phyloP scores from a whole-genome alignment of 345 rosid genomes.

The Ricinus communis region DNA sequence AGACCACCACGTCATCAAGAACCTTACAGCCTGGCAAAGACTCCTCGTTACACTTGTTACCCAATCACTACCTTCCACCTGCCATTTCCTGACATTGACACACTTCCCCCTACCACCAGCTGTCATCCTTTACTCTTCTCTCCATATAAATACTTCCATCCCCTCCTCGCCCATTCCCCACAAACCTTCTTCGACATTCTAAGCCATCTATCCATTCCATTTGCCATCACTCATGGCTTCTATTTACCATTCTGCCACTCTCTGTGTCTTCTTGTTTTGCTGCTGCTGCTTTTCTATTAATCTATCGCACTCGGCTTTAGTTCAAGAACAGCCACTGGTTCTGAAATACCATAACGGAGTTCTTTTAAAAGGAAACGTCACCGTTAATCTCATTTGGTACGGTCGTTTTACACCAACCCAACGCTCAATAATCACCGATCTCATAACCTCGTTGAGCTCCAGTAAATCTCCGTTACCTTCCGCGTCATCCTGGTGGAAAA shows the following conservation, averaged over 20 bases:
- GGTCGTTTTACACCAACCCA: conserved; percentile 68
- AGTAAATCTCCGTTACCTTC: conserved; percentile 41
- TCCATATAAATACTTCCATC: conserved; percentile 18
- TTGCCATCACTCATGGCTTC: conserved; percentile 34
- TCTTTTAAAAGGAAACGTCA: conserved; percentile 59
- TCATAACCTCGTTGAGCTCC: conserved; percentile 57
- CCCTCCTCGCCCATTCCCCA: background rate
- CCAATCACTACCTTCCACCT: conserved; percentile 25
- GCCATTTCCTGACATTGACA: conserved; percentile 18
- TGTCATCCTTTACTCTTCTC: conserved; percentile 13
- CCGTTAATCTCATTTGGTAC: conserved; percentile 85
- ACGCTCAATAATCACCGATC: conserved; percentile 72
- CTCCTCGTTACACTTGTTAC: background rate
- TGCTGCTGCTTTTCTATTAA: conserved; percentile 13
- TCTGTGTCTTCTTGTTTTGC: conserved; percentile 16
- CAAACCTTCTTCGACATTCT: too few relatives aligned
- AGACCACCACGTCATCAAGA: conserved; percentile 19
- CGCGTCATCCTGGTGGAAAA: conserved; percentile 75
- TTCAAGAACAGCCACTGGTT: conserved; percentile 73
- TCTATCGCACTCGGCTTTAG: conserved; percentile 47
- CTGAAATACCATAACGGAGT: conserved; percentile 65
- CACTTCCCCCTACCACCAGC: conserved; percentile 21
- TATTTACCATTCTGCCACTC: conserved; percentile 37
- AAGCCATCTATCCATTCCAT: too few relatives aligned
- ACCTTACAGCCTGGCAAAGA: conserved; percentile 25